These are phyloP conservation scores for Phialophora macrospora DNA, from an alignment of 2,329 filamentous ascomycete genomes.

Conservation along the genomic window DNA sequence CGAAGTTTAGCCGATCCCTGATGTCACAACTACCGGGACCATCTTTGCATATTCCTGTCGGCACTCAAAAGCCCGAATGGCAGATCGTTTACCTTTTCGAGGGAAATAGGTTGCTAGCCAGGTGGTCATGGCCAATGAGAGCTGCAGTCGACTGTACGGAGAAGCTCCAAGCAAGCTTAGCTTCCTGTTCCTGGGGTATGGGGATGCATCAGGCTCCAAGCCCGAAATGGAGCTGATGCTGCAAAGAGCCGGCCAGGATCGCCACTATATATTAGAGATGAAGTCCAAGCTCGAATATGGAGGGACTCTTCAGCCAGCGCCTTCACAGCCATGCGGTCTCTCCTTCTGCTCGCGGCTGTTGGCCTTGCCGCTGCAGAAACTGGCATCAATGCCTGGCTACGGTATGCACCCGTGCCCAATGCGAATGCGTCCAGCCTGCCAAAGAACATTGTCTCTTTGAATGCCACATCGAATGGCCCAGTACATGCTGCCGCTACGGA, in stretches of 20 bases:
- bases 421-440: constrained; percentile 51
- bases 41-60: constrained; percentile 21
- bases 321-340: constrained; percentile 11
- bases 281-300: neutral
- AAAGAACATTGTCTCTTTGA: constrained; percentile 58
- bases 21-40: constrained; percentile 15
- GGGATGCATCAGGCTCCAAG: constrained; percentile 8
- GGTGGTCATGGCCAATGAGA: constrained; percentile 7
- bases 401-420: constrained; percentile 62
- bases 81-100: constrained; percentile 20
- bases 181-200: constrained; percentile 16
- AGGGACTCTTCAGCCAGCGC: neutral
- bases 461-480: constrained; percentile 59
- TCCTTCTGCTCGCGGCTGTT: constrained; percentile 16
- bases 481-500: constrained; percentile 65
- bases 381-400: constrained; percentile 66
- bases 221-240: constrained; percentile 1
- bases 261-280: neutral
- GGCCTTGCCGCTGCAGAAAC: constrained; percentile 56
- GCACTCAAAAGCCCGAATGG: constrained; percentile 20
- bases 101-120: neutral
- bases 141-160: constrained; percentile 18
- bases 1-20: constrained; percentile 29
- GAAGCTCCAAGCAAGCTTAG: constrained; percentile 11
- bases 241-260: constrained; percentile 11